Evolutionary conservation across 805 yeast genomes (phyloP).

Genomic region (Pichia membranifaciens): DNA sequence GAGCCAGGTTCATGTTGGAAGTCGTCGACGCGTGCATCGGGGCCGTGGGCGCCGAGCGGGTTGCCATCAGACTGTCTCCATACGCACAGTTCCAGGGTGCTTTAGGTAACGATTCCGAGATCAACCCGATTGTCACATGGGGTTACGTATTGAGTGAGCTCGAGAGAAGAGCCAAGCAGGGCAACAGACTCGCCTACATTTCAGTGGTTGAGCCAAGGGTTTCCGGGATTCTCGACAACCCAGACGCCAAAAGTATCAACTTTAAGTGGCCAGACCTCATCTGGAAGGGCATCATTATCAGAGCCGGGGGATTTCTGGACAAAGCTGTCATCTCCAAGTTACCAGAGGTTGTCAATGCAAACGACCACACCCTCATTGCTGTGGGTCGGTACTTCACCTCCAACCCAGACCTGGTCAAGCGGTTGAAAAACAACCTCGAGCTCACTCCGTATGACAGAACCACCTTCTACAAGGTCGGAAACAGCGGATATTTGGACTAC

Average conservation of each 20-base stretch:
- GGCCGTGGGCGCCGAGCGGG: constrained; percentile 46
- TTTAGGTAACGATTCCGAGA: constrained; percentile 32
- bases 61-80: constrained; percentile 48
- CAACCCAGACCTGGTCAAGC: constrained; percentile 38
- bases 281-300: constrained; percentile 21
- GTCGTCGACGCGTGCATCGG: constrained; percentile 45
- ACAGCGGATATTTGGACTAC: constrained; percentile 15
- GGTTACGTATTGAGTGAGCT: constrained; percentile 36
- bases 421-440: constrained; percentile 32
- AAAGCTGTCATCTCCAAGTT: constrained; percentile 19
- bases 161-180: constrained; percentile 27
- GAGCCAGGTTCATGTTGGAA: constrained; percentile 37
- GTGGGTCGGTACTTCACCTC: constrained; percentile 36
- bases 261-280: constrained; percentile 17
- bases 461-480: constrained; percentile 30
- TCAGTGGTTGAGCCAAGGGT: constrained; percentile 60
- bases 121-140: constrained; percentile 32
- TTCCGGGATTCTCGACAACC: constrained; percentile 39
- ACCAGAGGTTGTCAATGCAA: constrained; percentile 17
- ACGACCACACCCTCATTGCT: constrained; percentile 40
- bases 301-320: constrained; percentile 24
- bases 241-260: constrained; percentile 8
- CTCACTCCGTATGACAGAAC: constrained; percentile 36
- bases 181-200: constrained; percentile 21
- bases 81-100: constrained; percentile 35